phyloP scores from a whole-genome alignment of 225 moss, liverwort and hornwort genomes.

The Polytrichum commune region DNA sequence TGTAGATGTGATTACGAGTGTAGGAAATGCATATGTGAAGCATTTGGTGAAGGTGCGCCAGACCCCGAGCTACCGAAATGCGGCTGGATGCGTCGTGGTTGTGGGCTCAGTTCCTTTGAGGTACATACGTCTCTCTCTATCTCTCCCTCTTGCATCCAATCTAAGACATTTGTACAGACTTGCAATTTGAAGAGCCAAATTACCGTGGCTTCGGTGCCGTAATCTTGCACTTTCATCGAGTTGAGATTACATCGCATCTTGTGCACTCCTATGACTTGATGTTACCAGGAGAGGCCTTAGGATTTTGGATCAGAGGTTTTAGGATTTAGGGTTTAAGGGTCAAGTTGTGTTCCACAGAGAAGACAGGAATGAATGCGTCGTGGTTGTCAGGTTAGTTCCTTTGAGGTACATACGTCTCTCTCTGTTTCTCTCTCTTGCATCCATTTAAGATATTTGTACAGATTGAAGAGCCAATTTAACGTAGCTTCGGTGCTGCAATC shows the following conservation, averaged over 20 bases:
- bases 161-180: too few species aligned
- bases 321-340: too few species aligned
- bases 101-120: conserved; percentile 75
- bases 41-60: conserved; percentile 82
- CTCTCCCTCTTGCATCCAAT: neutral
- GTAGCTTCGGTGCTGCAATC: too few species aligned
- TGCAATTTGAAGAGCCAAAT: too few species aligned
- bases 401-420: conserved; percentile 43
- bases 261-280: too few species aligned
- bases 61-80: conserved; percentile 54
- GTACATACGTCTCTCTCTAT: conserved; percentile 23
- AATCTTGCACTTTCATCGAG: too few species aligned
- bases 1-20: conserved; percentile 56
- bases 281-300: too few species aligned
- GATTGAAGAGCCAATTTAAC: too few species aligned
- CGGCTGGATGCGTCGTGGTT: conserved; percentile 61
- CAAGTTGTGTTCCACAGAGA: too few species aligned
- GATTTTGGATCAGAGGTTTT: neutral
- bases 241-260: too few species aligned
- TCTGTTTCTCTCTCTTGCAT: neutral
- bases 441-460: too few species aligned
- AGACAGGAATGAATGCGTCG: conserved; percentile 31
- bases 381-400: conserved; percentile 76
- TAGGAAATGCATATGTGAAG: conserved; percentile 75
- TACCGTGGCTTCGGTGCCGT: too few species aligned